Conservation (phyloP, 2,329 filamentous ascomycete species). For the Aspergillus sp. region DNA sequence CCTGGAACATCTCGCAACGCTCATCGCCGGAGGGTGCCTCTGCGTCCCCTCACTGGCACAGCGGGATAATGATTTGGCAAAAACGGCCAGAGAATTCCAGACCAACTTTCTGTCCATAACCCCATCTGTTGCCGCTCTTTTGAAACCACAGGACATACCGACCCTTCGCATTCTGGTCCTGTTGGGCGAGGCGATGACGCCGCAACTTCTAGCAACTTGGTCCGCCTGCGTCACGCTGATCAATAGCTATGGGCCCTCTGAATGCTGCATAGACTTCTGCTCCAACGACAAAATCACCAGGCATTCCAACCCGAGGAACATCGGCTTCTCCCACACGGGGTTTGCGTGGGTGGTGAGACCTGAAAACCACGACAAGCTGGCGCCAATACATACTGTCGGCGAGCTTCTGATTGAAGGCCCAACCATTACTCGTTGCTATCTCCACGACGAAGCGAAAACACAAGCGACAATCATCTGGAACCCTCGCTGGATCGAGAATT, state of each 20-base stretch:
- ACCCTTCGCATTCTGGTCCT: background rate
- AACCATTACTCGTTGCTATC: background rate
- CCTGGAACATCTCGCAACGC: constrained; percentile 34
- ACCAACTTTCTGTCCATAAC: background rate
- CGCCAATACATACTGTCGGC: background rate
- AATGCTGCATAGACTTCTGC: background rate
- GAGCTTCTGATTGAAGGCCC: constrained; percentile 2
- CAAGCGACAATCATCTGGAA: background rate
- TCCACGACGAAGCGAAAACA: background rate
- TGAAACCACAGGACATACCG: background rate
- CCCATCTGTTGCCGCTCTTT: background rate
- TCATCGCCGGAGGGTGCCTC: constrained; percentile 9
- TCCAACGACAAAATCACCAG: background rate
- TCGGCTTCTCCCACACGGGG: background rate
- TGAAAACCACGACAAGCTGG: background rate
- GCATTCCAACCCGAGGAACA: background rate
- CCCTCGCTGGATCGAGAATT: background rate
- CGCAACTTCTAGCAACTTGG: background rate
- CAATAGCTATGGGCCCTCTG: background rate
- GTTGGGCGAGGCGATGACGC: constrained; percentile 19
- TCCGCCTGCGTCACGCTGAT: background rate
- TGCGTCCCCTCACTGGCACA: constrained; percentile 6
- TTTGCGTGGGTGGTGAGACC: background rate
- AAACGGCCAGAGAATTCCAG: background rate
- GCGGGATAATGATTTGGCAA: background rate